These are phyloP conservation scores for Phytophthora litchii DNA, from an alignment of 352 stramenopile species.

Conservation along the genomic window DNA sequence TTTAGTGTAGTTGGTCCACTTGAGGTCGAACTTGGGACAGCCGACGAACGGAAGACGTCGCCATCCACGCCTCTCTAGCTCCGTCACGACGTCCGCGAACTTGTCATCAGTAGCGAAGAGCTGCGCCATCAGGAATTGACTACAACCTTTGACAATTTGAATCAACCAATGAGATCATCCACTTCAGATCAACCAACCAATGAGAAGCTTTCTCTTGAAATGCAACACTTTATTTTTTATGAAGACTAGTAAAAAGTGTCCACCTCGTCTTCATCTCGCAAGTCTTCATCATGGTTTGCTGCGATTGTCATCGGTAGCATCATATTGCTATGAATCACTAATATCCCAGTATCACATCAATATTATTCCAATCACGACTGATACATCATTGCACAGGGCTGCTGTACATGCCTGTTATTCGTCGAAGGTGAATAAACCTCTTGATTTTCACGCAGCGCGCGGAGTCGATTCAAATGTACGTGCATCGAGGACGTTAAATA, in stretches of 20 bases:
- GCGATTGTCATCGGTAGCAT: background rate
- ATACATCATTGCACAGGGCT: background rate
- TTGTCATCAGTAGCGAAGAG: slow-evolving; percentile 17
- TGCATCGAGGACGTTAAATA: slow-evolving; percentile 18
- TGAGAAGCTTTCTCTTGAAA: background rate
- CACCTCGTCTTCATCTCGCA: too few species aligned
- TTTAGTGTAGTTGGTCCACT: slow-evolving; percentile 76
- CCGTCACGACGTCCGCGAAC: slow-evolving; percentile 33
- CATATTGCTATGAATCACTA: slow-evolving; percentile 1
- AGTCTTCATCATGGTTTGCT: too few species aligned
- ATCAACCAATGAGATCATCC: background rate
- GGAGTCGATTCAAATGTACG: slow-evolving; percentile 11
- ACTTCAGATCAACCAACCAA: background rate
- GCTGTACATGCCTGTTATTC: slow-evolving; percentile 8
- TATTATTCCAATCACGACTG: background rate
- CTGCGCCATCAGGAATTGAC: background rate
- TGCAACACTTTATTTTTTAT: too few species aligned
- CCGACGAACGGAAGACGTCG: slow-evolving; percentile 54
- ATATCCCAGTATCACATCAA: background rate
- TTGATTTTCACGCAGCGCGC: slow-evolving; percentile 13
- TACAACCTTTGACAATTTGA: slow-evolving; percentile 9
- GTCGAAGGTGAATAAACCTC: background rate
- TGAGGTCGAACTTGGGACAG: slow-evolving; percentile 64
- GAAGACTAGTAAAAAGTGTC: too few species aligned
- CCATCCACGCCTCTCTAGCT: slow-evolving; percentile 41